phyloP scores from a whole-genome alignment of 2,329 filamentous ascomycete genomes.

The Zymoseptoria brevis region DNA sequence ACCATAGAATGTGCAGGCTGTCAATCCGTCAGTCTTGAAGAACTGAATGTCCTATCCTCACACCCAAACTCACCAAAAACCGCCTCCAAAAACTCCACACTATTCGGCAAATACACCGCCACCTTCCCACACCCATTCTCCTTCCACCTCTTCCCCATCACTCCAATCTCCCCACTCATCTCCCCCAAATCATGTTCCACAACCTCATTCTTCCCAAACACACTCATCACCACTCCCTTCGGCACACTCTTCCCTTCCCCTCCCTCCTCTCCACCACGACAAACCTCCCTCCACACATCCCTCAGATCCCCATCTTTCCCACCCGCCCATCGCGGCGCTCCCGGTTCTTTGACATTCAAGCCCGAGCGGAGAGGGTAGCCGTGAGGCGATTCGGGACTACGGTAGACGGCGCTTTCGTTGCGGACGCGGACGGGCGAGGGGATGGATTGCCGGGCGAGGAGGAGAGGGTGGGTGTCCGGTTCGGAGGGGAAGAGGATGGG shows the following conservation, averaged over 20 bases:
- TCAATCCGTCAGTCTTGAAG: constrained; percentile 5
- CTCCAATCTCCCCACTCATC: constrained; percentile 76
- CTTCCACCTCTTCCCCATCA: constrained; percentile 70
- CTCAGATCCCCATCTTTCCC: constrained; percentile 84
- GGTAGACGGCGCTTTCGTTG: constrained; percentile 77
- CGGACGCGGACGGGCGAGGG: constrained; percentile 71
- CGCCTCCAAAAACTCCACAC: constrained; percentile 72
- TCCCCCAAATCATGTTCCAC: constrained; percentile 63
- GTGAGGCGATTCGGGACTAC: constrained; percentile 76
- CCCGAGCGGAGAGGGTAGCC: constrained; percentile 72
- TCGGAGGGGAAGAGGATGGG: constrained; percentile 64
- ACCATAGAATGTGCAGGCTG: constrained; percentile 81
- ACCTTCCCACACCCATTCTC: constrained; percentile 63
- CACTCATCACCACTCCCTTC: constrained; percentile 66
- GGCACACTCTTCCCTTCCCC: constrained; percentile 54
- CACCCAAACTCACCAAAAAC: constrained; percentile 58
- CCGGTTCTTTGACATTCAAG: constrained; percentile 72
- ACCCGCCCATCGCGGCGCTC: constrained; percentile 70
- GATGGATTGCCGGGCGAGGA: constrained; percentile 76
- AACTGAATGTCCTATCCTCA: too few relatives aligned
- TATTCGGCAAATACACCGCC: constrained; percentile 88
- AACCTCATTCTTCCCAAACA: constrained; percentile 67
- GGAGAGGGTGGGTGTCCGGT: constrained; percentile 83
- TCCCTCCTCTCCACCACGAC: constrained; percentile 42
- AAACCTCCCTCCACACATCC: constrained; percentile 75